Conservation (phyloP, 345 rosid genomes). For the Erucastrum elatum region DNA sequence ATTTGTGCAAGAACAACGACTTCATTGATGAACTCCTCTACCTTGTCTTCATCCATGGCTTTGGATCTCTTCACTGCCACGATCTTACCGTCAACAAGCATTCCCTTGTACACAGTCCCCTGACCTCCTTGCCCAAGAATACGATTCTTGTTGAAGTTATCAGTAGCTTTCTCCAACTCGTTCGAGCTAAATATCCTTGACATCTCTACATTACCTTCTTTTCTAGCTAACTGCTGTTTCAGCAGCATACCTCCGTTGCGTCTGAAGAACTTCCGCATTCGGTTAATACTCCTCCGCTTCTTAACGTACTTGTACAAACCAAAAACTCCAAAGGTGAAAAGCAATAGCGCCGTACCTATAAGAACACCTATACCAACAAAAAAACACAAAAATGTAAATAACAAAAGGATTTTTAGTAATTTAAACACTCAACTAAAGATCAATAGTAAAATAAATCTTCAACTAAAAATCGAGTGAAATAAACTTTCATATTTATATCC, state of each 20-base stretch:
- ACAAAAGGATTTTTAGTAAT: not conserved
- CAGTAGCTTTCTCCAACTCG: constrained; percentile 37
- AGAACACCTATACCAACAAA: constrained; percentile 25
- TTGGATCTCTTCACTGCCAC: constrained; percentile 30
- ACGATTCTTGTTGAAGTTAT: constrained; percentile 29
- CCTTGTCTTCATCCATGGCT: constrained; percentile 29
- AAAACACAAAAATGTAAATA: not conserved
- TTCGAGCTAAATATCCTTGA: constrained; percentile 31
- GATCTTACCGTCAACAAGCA: constrained; percentile 28
- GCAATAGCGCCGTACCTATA: constrained; percentile 21
- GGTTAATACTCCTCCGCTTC: not conserved
- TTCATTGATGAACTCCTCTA: constrained; percentile 42
- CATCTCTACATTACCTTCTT: constrained; percentile 28
- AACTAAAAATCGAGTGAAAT: too few relatives aligned
- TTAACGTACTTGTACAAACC: constrained; percentile 8
- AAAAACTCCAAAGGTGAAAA: constrained; percentile 20
- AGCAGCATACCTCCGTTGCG: constrained; percentile 40
- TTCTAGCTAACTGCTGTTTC: constrained; percentile 34
- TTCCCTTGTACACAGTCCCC: constrained; percentile 39
- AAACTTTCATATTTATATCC: too few relatives aligned
- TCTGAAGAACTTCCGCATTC: constrained; percentile 23
- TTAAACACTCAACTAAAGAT: too few relatives aligned
- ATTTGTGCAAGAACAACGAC: constrained; percentile 35
- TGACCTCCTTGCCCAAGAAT: constrained; percentile 44
- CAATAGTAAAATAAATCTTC: too few relatives aligned